A percentile compares a stretch with the other conserved stretches of the same genome.
phyloP scores from a whole-genome alignment of 2,329 filamentous ascomycete species.

The Arthroderma uncinatum region DNA sequence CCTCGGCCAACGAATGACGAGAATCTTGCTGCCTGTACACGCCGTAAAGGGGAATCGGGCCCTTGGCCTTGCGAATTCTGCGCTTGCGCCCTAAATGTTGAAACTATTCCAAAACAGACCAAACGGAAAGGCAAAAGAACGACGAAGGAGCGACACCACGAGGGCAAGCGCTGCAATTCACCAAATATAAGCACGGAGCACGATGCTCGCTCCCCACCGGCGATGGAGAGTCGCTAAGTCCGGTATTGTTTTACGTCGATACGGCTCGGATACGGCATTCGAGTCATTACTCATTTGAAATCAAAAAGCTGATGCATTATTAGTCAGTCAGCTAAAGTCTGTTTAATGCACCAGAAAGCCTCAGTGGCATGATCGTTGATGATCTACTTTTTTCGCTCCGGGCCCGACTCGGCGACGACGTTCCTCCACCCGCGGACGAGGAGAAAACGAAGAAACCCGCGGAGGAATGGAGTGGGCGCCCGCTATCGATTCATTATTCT shows the following conservation, averaged over 20 bases:
- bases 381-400: not conserved
- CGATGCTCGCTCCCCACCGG: not conserved
- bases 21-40: not conserved
- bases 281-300: not conserved
- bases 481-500: too few relatives aligned
- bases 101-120: not conserved
- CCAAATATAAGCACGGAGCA: not conserved
- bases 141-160: not conserved
- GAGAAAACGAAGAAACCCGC: not conserved
- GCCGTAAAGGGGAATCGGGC: not conserved
- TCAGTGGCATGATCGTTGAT: not conserved
- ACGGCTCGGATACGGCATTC: not conserved
- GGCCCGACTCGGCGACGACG: not conserved
- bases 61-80: not conserved
- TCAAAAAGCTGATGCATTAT: not conserved
- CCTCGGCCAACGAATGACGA: not conserved
- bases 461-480: not conserved
- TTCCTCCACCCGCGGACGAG: not conserved
- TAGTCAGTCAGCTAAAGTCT: not conserved
- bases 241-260: slow-evolving; percentile 1
- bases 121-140: not conserved
- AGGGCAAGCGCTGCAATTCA: slow-evolving; percentile 1
- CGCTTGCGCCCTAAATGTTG: not conserved
- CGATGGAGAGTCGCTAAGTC: not conserved
- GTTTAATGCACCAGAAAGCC: not conserved